Percentiles rank a stretch among this genome's conserved stretches.
Conservation (phyloP, 1,139 yeast species). For the Debaryomycetaceae sp. region DNA sequence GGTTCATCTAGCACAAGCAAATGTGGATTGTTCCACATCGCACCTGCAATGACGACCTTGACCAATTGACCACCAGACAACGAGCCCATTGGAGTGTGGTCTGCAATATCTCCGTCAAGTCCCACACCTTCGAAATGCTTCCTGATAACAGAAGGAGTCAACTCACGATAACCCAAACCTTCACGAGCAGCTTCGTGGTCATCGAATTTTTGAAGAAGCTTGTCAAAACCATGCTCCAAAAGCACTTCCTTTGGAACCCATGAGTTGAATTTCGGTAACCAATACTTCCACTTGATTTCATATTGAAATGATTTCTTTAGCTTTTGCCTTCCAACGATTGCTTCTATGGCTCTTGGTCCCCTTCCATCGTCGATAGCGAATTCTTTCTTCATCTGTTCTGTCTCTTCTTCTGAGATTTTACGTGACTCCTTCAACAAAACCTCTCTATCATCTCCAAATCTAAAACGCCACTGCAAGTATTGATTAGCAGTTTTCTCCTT, state of each 20-base stretch:
- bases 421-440: slow-evolving; percentile 90
- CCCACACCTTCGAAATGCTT: slow-evolving; percentile 98
- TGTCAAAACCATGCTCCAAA: slow-evolving; percentile 78
- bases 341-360: slow-evolving; percentile 86
- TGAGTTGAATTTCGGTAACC: slow-evolving; percentile 91
- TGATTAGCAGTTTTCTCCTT: slow-evolving; percentile 97
- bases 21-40: slow-evolving; percentile 99
- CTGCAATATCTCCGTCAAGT: slow-evolving; percentile 95
- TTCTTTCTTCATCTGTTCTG: slow-evolving; percentile 71
- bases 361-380: slow-evolving; percentile 84
- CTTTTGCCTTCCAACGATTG: slow-evolving; percentile 95
- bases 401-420: slow-evolving; percentile 80
- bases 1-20: slow-evolving; percentile 96
- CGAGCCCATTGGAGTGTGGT: slow-evolving; percentile 95
- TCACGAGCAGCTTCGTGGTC: slow-evolving; percentile 98
- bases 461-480: slow-evolving; percentile 96
- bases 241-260: slow-evolving; percentile 87
- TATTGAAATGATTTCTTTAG: slow-evolving; percentile 94
- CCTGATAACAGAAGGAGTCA: slow-evolving; percentile 87
- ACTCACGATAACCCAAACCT: slow-evolving; percentile 95
- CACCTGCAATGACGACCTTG: slow-evolving; percentile 98
- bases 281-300: slow-evolving; percentile 90
- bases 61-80: slow-evolving; percentile 97
- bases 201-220: slow-evolving; percentile 88
- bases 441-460: slow-evolving; percentile 97